Conservation (phyloP, 306 rosid genomes). For the Spatholobus suberectus region DNA sequence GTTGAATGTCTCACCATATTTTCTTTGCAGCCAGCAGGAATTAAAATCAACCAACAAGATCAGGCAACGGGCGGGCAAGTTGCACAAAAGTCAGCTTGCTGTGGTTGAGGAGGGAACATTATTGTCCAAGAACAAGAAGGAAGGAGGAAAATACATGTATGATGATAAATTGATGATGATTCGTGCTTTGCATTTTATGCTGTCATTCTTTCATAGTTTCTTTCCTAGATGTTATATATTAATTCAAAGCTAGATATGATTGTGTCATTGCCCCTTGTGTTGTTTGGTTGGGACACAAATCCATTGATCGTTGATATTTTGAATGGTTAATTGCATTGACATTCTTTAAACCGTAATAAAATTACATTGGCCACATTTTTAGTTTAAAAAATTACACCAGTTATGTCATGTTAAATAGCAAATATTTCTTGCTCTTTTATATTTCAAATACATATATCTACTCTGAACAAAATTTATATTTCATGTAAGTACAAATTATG, state of each 20-base stretch:
- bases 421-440: not conserved
- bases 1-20: not conserved
- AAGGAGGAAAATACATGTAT: slow-evolving; percentile 50
- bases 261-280: slow-evolving; percentile 23
- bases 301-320: slow-evolving; percentile 29
- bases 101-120: slow-evolving; percentile 62
- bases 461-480: not conserved
- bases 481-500: not conserved
- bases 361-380: slow-evolving; percentile 5
- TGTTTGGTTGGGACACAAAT: slow-evolving; percentile 34
- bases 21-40: slow-evolving; percentile 68
- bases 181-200: slow-evolving; percentile 55
- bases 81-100: slow-evolving; percentile 74
- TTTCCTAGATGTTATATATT: slow-evolving; percentile 42
- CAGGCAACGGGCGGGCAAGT: slow-evolving; percentile 62
- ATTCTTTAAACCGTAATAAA: slow-evolving; percentile 26
- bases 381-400: not conserved
- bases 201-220: slow-evolving; percentile 62
- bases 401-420: slow-evolving; percentile 3
- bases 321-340: slow-evolving; percentile 29
- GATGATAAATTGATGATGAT: slow-evolving; percentile 51
- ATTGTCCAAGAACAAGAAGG: slow-evolving; percentile 35
- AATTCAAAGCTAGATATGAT: slow-evolving; percentile 42
- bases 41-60: slow-evolving; percentile 72
- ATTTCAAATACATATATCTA: not conserved